phyloP scores from a whole-genome alignment of 1,284 basidiomycete genomes.

The Sanghuangporus sanghuang region DNA sequence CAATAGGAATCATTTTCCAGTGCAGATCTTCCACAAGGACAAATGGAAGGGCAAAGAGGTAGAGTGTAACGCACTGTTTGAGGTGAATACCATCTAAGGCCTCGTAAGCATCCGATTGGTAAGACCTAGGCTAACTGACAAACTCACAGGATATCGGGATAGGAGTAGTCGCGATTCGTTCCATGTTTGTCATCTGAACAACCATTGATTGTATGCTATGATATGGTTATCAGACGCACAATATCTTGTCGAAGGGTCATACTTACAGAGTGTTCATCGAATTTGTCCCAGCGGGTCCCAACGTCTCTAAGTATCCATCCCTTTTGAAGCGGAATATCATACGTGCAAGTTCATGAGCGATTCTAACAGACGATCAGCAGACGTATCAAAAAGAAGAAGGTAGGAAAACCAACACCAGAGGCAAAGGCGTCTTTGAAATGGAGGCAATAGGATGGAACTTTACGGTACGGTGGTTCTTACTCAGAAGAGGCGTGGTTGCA shows the following conservation, averaged over 20 bases:
- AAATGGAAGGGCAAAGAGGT: conserved; percentile 83
- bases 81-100: conserved; percentile 74
- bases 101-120: neutral
- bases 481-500: conserved; percentile 54
- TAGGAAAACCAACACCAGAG: conserved; percentile 55
- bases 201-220: conserved; percentile 73
- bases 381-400: neutral
- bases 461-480: conserved; percentile 48
- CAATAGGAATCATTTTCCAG: conserved; percentile 79
- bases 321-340: conserved; percentile 69
- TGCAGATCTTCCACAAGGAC: conserved; percentile 74
- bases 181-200: conserved; percentile 80
- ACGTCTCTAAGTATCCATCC: conserved; percentile 75
- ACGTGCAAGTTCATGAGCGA: conserved; percentile 73
- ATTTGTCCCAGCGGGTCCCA: conserved; percentile 81
- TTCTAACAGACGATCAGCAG: conserved; percentile 34
- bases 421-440: conserved; percentile 59
- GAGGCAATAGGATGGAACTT: conserved; percentile 56
- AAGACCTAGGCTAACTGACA: neutral
- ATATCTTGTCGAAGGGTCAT: neutral
- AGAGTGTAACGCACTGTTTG: conserved; percentile 89
- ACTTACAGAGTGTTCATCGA: conserved; percentile 62
- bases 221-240: neutral
- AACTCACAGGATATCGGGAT: conserved; percentile 69
- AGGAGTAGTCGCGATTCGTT: conserved; percentile 80